These are phyloP conservation scores for Ceriops decandra DNA, from an alignment of 345 rosid genomes.

Conservation along the genomic window DNA sequence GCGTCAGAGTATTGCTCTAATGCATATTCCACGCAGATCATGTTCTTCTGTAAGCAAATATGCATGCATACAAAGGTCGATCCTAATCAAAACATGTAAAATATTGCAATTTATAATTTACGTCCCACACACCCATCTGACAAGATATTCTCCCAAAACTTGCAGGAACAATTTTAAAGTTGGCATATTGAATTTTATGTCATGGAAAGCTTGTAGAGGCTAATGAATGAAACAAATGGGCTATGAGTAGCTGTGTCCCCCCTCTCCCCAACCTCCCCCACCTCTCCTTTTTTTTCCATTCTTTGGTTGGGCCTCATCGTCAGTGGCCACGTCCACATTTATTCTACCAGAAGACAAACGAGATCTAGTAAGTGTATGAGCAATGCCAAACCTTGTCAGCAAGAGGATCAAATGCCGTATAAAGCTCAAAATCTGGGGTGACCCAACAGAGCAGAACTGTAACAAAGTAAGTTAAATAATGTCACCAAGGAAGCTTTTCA, in stretches of 20 bases:
- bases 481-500: not conserved
- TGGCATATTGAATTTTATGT: too few relatives aligned
- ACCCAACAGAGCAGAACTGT: constrained; percentile 97
- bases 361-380: not conserved
- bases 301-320: too few relatives aligned
- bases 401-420: constrained; percentile 95
- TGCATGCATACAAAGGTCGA: too few relatives aligned
- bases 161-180: not conserved
- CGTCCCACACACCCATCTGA: not conserved
- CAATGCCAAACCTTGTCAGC: constrained; percentile 72
- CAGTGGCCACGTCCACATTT: too few relatives aligned
- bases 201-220: not conserved
- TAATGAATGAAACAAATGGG: not conserved
- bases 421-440: constrained; percentile 92
- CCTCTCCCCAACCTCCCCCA: too few relatives aligned
- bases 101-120: not conserved
- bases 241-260: not conserved
- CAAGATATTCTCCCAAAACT: not conserved
- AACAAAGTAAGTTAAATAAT: constrained; percentile 9
- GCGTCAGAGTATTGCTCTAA: not conserved
- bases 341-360: too few relatives aligned
- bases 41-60: too few relatives aligned
- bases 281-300: too few relatives aligned
- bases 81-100: not conserved
- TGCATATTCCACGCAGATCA: too few relatives aligned